Evolutionary conservation across 192 early-diverging fungal genomes (phyloP), one percentile per base, ranked within the genome.

Genomic region (Rhizoclosmatium sp.): DNA sequence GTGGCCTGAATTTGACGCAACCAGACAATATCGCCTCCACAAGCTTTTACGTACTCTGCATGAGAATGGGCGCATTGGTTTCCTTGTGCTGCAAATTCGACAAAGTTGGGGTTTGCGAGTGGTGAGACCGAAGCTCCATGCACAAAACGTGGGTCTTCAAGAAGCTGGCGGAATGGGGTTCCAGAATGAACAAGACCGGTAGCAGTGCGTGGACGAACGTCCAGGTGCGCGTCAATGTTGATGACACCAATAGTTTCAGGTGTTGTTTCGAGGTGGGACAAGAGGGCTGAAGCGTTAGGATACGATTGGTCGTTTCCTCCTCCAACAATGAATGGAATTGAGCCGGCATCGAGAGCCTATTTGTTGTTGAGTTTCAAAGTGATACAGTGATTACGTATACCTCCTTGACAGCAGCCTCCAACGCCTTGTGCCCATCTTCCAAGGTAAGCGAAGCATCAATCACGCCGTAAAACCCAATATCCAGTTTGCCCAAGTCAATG

Each of bases 171-270:
- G 77, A 78, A 78, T 19, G 77, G 77, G 45, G 77, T 61, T 9
- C 77, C 77, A 47, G 54, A 60, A 48, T 78, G 77, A 2, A 59
- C 77, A 3, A 44, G 31, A 7, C 40, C 51, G 19, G 10, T 42
- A 12, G 14, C 19, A 2, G 48, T 58, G 2, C 46, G 49, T 23
- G 69, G 77, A 1, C 77, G 67, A 48, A 78, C 77, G 69, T 78
- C 77, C 2, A 78, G 67, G 59, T 78, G 77, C 58, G 77, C 77
- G 69, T 78, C 77, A 62, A 78, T 78, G 60, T 78, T 78, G 69
- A 78, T 78, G 59, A 78, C 77, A 2, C 68, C 67, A 40, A 78
- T 19, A 21, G 65, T 67, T 10, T 23, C 3, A 2, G 49, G 21
- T 2, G 67, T 42, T 10, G 14, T 31, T 61, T 54, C 71, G 51